phyloP scores from a whole-genome alignment of 495 filamentous ascomycete genomes.

The Aspergillus egyptiacus region DNA sequence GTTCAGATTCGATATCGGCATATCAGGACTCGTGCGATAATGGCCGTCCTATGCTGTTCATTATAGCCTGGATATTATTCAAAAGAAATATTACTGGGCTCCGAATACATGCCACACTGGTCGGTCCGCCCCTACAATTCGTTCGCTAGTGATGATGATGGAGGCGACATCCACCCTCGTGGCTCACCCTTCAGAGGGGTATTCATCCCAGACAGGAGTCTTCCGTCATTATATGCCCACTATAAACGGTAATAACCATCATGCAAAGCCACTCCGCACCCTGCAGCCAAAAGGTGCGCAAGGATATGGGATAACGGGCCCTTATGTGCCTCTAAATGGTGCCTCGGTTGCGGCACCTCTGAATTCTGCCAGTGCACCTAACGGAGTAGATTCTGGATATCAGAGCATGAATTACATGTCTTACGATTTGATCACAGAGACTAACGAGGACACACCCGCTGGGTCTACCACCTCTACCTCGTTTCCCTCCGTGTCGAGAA shows the following conservation, averaged over 20 bases:
- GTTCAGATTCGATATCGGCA: constrained; percentile 14
- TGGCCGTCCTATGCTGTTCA: constrained; percentile 7
- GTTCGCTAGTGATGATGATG: constrained; percentile 4
- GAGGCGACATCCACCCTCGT: constrained; percentile 11
- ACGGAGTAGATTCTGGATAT: constrained; percentile 6
- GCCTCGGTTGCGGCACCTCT: not conserved
- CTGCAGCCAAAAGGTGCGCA: not conserved
- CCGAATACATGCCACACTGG: not conserved
- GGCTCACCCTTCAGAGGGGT: constrained; percentile 13
- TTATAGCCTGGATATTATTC: constrained; percentile 1
- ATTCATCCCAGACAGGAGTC: constrained; percentile 8
- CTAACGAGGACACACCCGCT: constrained; percentile 24
- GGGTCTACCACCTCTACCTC: constrained; percentile 26
- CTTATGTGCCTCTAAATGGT: not conserved
- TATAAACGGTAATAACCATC: constrained; percentile 1
- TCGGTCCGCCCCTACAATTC: not conserved
- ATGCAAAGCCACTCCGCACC: not conserved
- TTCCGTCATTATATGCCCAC: constrained; percentile 10
- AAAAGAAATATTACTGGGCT: not conserved
- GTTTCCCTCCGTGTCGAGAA: constrained; percentile 4
- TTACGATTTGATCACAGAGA: constrained; percentile 19
- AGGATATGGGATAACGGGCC: not conserved
- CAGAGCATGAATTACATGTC: constrained; percentile 8
- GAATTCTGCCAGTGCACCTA: not conserved
- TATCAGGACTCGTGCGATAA: constrained; percentile 1